Percentiles rank a stretch among this genome's conserved stretches.
phyloP scores from a whole-genome alignment of 495 filamentous ascomycete genomes.

The Cenococcum geophilum region DNA sequence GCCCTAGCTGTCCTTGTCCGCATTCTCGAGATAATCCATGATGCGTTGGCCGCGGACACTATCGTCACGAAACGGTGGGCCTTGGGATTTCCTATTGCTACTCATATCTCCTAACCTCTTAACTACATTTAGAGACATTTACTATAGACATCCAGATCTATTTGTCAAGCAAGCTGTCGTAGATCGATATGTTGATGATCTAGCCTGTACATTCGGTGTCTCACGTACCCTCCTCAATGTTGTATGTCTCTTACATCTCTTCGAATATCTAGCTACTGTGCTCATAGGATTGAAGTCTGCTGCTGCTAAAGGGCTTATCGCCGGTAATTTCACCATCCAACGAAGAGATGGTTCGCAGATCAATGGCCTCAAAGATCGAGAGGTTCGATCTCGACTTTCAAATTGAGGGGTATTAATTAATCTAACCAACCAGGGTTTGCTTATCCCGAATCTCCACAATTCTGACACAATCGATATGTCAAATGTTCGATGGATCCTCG shows the following conservation, averaged over 20 bases:
- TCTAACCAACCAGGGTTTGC: slow-evolving; percentile 47
- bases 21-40: slow-evolving; percentile 64
- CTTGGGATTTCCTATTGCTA: not conserved
- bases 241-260: slow-evolving; percentile 38
- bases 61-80: slow-evolving; percentile 72
- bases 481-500: slow-evolving; percentile 61
- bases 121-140: slow-evolving; percentile 65
- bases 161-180: slow-evolving; percentile 73
- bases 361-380: slow-evolving; percentile 19
- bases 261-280: not conserved
- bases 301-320: slow-evolving; percentile 66
- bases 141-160: slow-evolving; percentile 75
- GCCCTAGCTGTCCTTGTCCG: slow-evolving; percentile 54
- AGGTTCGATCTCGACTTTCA: slow-evolving; percentile 10
- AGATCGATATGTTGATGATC: slow-evolving; percentile 71
- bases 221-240: slow-evolving; percentile 59
- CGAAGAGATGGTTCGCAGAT: slow-evolving; percentile 33
- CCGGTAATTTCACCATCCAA: slow-evolving; percentile 48
- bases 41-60: slow-evolving; percentile 54
- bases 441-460: slow-evolving; percentile 58
- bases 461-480: slow-evolving; percentile 51
- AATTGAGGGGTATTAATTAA: not conserved
- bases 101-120: not conserved
- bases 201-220: slow-evolving; percentile 70
- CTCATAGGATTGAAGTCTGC: slow-evolving; percentile 45